Conservation (phyloP, 331 rosid species). For the Quercus phellos region DNA sequence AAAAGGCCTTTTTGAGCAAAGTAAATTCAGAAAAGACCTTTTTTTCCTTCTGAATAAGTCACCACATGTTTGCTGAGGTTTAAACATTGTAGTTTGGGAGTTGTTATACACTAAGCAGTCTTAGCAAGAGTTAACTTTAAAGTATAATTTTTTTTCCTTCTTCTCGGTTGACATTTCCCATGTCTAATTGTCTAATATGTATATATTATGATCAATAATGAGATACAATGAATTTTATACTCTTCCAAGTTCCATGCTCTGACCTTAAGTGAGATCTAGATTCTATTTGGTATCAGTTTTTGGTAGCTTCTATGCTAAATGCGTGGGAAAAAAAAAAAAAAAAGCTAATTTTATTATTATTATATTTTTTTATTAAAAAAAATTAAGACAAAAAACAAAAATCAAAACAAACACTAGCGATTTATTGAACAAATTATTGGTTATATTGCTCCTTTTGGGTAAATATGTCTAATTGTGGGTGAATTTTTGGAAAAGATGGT, state of each 20-base stretch:
- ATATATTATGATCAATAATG: slow-evolving; percentile 10
- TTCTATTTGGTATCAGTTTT: too few relatives aligned
- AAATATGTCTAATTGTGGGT: background rate
- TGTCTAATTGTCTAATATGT: background rate
- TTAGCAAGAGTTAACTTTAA: background rate
- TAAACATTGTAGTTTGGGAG: slow-evolving; percentile 17
- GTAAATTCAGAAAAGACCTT: background rate
- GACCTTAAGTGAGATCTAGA: too few relatives aligned
- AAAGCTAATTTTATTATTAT: too few relatives aligned
- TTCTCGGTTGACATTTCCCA: background rate
- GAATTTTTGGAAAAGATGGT: background rate
- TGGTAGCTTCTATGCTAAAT: too few relatives aligned
- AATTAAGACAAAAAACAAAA: too few relatives aligned
- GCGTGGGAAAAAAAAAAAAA: too few relatives aligned
- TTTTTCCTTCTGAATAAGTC: slow-evolving; percentile 17
- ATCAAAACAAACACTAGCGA: too few relatives aligned
- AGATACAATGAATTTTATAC: background rate
- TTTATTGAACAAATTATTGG: background rate
- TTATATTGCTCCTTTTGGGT: background rate
- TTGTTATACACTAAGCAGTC: slow-evolving; percentile 10
- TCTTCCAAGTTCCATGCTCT: too few relatives aligned
- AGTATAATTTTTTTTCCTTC: background rate
- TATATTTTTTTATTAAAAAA: too few relatives aligned
- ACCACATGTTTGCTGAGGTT: slow-evolving; percentile 13
- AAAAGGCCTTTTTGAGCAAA: slow-evolving; percentile 23